Conservation (phyloP, 73 alveolate species). For the Blepharisma japonicum region DNA sequence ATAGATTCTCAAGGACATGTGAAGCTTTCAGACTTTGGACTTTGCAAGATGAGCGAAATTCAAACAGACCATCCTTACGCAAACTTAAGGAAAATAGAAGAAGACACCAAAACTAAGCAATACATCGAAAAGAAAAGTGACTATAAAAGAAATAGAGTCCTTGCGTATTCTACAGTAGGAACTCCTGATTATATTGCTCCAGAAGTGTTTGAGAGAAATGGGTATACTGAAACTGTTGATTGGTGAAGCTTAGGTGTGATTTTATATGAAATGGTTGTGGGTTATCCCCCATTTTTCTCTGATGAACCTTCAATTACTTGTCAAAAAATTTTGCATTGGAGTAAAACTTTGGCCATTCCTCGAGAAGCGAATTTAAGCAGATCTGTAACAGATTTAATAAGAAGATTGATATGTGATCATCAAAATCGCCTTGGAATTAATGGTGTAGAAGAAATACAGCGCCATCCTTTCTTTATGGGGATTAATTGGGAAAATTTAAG, state of each 20-base stretch:
- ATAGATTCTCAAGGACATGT: constrained; percentile 74
- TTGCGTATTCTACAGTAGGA: constrained; percentile 91
- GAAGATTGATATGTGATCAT: constrained; percentile 51
- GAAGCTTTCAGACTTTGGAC: constrained; percentile 61
- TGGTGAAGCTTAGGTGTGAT: constrained; percentile 84
- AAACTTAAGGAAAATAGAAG: no score
- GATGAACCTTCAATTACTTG: constrained; percentile 72
- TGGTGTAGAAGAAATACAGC: constrained; percentile 68
- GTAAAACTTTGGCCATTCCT: constrained; percentile 63
- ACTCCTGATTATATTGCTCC: constrained; percentile 91
- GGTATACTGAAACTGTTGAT: constrained; percentile 75
- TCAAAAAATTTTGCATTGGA: constrained; percentile 76
- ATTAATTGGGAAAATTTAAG: constrained; percentile 57
- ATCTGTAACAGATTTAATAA: constrained; percentile 66
- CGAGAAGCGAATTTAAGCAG: constrained; percentile 67
- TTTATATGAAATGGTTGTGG: constrained; percentile 80
- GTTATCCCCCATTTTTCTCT: constrained; percentile 80
- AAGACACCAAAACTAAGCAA: neutral
- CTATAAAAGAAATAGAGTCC: constrained; percentile 61
- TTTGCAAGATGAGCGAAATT: constrained; percentile 44
- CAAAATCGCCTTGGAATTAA: constrained; percentile 59
- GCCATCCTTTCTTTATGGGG: constrained; percentile 62
- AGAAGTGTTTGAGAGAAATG: constrained; percentile 75
- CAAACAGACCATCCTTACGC: no score
- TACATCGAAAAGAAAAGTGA: constrained; percentile 30